Base-by-base conservation (phyloP, 192 early-diverging fungal genomes). In the Haplosporangium gracile region DNA sequence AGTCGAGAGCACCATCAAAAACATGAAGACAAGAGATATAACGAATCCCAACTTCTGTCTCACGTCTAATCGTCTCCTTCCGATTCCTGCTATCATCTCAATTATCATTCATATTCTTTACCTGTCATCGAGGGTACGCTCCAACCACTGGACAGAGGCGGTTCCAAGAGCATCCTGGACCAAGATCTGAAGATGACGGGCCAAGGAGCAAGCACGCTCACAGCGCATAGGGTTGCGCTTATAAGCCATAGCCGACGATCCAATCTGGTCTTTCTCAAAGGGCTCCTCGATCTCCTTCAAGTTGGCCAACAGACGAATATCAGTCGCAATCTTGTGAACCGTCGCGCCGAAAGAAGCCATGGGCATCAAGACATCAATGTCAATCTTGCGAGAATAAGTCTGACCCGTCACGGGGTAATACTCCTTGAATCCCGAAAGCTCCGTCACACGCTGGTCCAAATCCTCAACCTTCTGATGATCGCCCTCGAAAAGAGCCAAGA, bases 181-280 rank as follows among this genome's bases (percentile, higher is more conserved):
- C 13, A 99, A 93, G 16, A 96, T 92, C 95, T 98, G 97, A 79
- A 99, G 92, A 88, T 99, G 98, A 75, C 98, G 97, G 7, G 97
- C 90, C 74, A 99, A 92, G 72, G 97, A 96, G 92, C 98, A 99
- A 24, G 98, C 96, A 82, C 98, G 95, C 88, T 99, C 98, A 82
- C 95, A 97, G 49, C 98, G 95, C 98, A 99, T 99, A 36, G 98
- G 98, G 93, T 99, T 99, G 80, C 98, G 95, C 96, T 99, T 99
- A 92, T 99, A 99, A 76, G 98, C 98, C 98, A 99, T 99, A 76
- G 98, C 98, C 38, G 96, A 97, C 39, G 95, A 96, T 10, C 98
- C 98, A 76, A 99, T 99, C 90, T 99, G 98, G 90, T 99, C 97
- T 92, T 97, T 98, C 90, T 99, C 98, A 75, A 99, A 99, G 34